Conservation (phyloP, 2,329 filamentous ascomycete genomes). For the Colletotrichum filicis region DNA sequence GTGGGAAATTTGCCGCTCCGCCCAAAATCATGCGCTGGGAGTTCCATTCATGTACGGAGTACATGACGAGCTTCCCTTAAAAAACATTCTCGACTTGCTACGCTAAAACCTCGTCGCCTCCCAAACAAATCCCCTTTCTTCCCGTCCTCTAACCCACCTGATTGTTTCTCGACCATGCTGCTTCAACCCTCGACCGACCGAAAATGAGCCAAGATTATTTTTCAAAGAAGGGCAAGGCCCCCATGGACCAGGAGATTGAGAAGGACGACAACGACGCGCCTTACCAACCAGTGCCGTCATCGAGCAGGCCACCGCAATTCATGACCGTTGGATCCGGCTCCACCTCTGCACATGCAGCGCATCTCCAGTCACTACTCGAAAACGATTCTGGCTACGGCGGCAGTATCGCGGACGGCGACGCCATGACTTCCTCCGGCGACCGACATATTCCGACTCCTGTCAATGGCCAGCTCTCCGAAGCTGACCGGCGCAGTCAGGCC, state of each 20-base stretch:
- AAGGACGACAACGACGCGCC: slow-evolving; percentile 41
- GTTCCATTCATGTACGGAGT: slow-evolving; percentile 3
- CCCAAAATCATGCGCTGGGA: slow-evolving; percentile 43
- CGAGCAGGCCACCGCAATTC: slow-evolving; percentile 68
- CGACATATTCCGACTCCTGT: slow-evolving; percentile 33
- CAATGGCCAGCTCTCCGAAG: slow-evolving; percentile 51
- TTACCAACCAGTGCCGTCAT: slow-evolving; percentile 39
- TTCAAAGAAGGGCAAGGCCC: slow-evolving; percentile 64
- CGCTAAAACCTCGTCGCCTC: slow-evolving; percentile 23
- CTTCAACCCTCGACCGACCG: slow-evolving; percentile 40
- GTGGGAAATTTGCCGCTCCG: slow-evolving; percentile 43
- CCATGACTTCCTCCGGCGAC: slow-evolving; percentile 46
- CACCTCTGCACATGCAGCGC: slow-evolving; percentile 82
- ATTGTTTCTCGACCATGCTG: slow-evolving; percentile 47
- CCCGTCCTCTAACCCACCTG: not conserved
- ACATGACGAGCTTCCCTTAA: slow-evolving; percentile 22
- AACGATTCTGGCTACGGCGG: slow-evolving; percentile 93
- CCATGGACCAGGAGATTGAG: slow-evolving; percentile 44
- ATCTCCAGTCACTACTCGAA: slow-evolving; percentile 84
- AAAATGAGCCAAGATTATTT: slow-evolving; percentile 72
- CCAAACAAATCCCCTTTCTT: not conserved
- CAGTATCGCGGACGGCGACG: slow-evolving; percentile 75
- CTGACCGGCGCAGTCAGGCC: slow-evolving; percentile 67
- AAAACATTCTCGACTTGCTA: slow-evolving; percentile 31
- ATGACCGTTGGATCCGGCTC: slow-evolving; percentile 90